Evolutionary conservation across 345 rosid genomes (phyloP), one percentile per base, ranked within the genome.

Genomic region (Salix brachista): DNA sequence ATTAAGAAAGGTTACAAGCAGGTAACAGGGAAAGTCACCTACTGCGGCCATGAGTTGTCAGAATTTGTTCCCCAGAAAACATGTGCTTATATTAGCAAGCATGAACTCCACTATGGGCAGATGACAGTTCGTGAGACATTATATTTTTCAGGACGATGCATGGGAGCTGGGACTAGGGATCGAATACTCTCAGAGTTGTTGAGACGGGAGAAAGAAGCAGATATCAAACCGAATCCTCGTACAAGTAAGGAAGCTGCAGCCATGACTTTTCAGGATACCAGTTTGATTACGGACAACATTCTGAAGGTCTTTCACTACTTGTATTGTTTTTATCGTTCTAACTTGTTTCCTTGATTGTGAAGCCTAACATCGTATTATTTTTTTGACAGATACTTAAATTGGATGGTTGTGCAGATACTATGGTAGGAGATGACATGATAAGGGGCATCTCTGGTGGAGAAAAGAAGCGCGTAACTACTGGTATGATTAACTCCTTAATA

Each of bases 361-460:
- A 12, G 30, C 23, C 9, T 37, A 28, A 13, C n/a, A 25, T 23
- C 21, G n/a, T 28, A 26, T 42, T 28, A 10, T 30, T n/a, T 18
- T 34, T 13, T 28, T 46, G 46, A 39, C 69, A 86, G 89, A 74
- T 86, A 52, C 84, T 86, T 18, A 79, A 82, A 56, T 67, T 86
- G 71, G 89, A 86, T 62, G 74, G 80, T 1, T 86, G 89, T 73
- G 82, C 86, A 36, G 89, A 86, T 74, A 84, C 73, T 8, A 76
- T 80, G 77, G 89, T 84, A 6, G 89, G 87, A 21, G 84, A 86
- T 58, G 89, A 84, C n/a, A 83, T 86, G 89, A 80, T 85, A 67
- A 82, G 89, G 58, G 89, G 89, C 18, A 86, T 86, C 60, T 86
- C 89, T 5, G 89, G 89, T 14, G 89, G 89, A 41, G 84, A 86